These are phyloP conservation scores for Penicillium lagena DNA, from an alignment of 495 filamentous ascomycete species.

Conservation along the genomic window DNA sequence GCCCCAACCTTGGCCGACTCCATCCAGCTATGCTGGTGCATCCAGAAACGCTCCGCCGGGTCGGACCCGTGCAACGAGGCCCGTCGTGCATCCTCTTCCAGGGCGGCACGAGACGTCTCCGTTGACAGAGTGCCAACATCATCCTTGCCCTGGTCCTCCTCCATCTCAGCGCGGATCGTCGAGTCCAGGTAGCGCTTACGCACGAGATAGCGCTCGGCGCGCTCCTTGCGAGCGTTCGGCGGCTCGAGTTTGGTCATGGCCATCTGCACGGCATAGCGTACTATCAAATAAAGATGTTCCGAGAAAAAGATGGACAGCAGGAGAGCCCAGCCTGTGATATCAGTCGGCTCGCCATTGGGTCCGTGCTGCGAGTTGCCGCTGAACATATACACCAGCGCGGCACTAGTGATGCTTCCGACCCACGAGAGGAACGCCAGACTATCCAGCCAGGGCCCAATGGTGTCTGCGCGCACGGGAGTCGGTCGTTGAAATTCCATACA, in stretches of 20 bases:
- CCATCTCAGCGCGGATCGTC: constrained; percentile 22
- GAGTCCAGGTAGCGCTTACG: constrained; percentile 64
- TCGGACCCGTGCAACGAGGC: constrained; percentile 43
- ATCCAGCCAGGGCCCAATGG: constrained; percentile 92
- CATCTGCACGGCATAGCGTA: constrained; percentile 61
- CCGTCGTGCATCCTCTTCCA: constrained; percentile 66
- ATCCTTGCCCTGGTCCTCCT: constrained; percentile 18
- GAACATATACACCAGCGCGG: constrained; percentile 86
- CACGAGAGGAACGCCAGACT: constrained; percentile 82
- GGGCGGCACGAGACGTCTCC: constrained; percentile 32
- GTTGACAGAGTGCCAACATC: constrained; percentile 12
- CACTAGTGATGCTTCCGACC: constrained; percentile 80
- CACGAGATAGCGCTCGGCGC: constrained; percentile 64
- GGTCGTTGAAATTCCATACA: constrained; percentile 84
- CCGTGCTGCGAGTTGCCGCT: constrained; percentile 51
- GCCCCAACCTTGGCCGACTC: constrained; percentile 55
- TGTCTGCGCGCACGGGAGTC: constrained; percentile 79
- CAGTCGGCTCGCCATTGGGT: constrained; percentile 47
- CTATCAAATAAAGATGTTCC: constrained; percentile 77
- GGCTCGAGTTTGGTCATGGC: constrained; percentile 76
- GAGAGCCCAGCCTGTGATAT: constrained; percentile 74
- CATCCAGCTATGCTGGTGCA: constrained; percentile 52
- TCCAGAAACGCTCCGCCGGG: constrained; percentile 65
- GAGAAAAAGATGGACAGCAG: constrained; percentile 79
- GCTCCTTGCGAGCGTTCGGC: constrained; percentile 76